phyloP scores from a whole-genome alignment of 441 rosid species.

The Syzygium malaccense region DNA sequence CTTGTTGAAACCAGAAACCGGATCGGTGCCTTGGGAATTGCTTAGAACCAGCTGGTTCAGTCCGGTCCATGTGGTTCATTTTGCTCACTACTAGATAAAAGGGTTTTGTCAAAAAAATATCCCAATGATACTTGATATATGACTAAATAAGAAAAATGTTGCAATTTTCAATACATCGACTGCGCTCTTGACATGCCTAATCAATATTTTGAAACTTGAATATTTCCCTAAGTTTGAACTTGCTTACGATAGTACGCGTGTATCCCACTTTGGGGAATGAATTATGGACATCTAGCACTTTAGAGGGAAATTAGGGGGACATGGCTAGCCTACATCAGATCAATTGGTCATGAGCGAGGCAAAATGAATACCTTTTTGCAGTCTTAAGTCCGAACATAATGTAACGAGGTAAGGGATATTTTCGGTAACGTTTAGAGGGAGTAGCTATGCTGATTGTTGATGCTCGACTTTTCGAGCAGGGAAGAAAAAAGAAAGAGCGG shows the following conservation, averaged over 20 bases:
- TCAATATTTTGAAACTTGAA: neutral
- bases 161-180: too few species aligned
- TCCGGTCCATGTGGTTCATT: too few species aligned
- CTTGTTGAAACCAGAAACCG: too few species aligned
- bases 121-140: too few species aligned
- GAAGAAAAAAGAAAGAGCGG: neutral
- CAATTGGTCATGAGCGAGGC: neutral
- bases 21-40: too few species aligned
- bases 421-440: neutral
- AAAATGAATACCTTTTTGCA: neutral
- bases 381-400: neutral
- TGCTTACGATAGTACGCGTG: neutral
- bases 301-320: neutral
- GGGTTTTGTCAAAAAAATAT: too few species aligned
- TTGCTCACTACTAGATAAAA: too few species aligned
- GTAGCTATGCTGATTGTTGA: neutral
- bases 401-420: neutral
- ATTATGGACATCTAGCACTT: neutral
- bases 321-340: neutral
- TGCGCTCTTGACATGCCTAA: neutral
- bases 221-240: neutral
- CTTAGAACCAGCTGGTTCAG: too few species aligned
- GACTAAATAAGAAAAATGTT: too few species aligned
- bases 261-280: neutral
- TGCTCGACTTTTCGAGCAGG: neutral